Evolutionary conservation across 495 filamentous ascomycete genomes (phyloP), one percentile per base, ranked within the genome.

Genomic region (Beverwykella pulmonaria): DNA sequence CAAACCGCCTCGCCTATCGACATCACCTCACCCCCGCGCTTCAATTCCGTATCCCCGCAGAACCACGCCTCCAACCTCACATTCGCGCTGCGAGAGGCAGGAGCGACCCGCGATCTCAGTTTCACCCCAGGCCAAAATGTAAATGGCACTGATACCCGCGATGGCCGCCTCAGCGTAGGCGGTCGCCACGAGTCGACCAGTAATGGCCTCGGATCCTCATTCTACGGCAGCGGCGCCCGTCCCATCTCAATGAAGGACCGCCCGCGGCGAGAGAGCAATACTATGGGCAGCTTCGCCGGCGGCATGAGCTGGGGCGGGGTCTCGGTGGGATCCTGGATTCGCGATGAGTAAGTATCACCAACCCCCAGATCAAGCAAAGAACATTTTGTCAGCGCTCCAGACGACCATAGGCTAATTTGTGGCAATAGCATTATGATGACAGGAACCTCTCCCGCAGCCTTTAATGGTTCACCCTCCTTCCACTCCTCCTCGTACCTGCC

Each of bases 301-400:
- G 93, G 92, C 56, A 95, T 97, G 92, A 98, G 95, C 75, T 98
- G 92, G 92, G 94, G 95, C 73, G 95, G 93, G 60, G 83, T 95
- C 23, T 98, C 94, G 46, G 90, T 98, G 63, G 92, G 93, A 59
- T 97, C 93, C 76, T 98, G 92, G 83, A 93, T 98, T 77, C 86
- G 91, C 72, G 94, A 98, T 81, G 94, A 98, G 94, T 98, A 86
- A 86, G 93, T 92, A 22, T 54, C 32, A 55, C 61, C 25, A 26
- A 69, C 49, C 62, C 34, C 23, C 34, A 19, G 14, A 12, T 44
- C 32, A 20, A 26, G 26, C 14, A 39, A 36, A 23, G 30, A 46
- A n/a, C 46, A 7, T 19, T 39, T 52, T 61, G 50, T 58, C 56
- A 55, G 57, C 57, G 19, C 39, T 59, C n/a, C 22, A 20, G 10